Percentiles rank a stretch among this genome's conserved stretches.
phyloP scores from a whole-genome alignment of 2,329 filamentous ascomycete genomes.

The Fusarium piperis region DNA sequence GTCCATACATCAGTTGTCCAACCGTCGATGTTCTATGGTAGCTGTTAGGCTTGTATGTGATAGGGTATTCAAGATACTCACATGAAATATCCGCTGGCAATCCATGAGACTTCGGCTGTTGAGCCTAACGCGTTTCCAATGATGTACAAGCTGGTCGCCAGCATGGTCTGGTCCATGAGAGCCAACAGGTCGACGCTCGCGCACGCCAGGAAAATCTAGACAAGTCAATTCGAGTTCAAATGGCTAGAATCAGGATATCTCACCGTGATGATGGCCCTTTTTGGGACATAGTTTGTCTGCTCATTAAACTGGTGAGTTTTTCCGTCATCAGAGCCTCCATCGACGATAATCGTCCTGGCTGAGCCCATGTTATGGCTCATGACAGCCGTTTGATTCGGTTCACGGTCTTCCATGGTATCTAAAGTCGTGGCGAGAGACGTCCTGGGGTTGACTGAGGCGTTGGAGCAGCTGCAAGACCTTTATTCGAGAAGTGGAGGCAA shows the following conservation, averaged over 20 bases:
- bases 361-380: constrained; percentile 16
- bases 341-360: constrained; percentile 1
- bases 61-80: constrained; percentile 39
- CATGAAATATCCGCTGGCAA: constrained; percentile 66
- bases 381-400: background rate
- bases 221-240: constrained; percentile 9
- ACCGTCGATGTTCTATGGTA: constrained; percentile 53
- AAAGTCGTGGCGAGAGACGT: background rate
- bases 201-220: constrained; percentile 66
- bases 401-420: background rate
- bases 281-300: constrained; percentile 65
- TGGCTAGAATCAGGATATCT: background rate
- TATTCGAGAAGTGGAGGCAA: background rate
- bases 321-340: constrained; percentile 23
- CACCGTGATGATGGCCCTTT: constrained; percentile 61
- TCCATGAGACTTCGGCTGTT: constrained; percentile 62
- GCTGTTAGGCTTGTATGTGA: background rate
- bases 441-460: background rate
- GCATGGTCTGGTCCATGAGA: constrained; percentile 66
- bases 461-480: background rate
- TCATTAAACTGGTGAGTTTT: constrained; percentile 58
- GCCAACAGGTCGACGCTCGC: constrained; percentile 64
- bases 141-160: constrained; percentile 64
- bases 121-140: constrained; percentile 61
- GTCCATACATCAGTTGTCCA: constrained; percentile 57